Percentiles rank a stretch among this genome's conserved stretches.
Conservation (phyloP, 371 early-diverging fungal species). For the Rhizopus delemar region DNA sequence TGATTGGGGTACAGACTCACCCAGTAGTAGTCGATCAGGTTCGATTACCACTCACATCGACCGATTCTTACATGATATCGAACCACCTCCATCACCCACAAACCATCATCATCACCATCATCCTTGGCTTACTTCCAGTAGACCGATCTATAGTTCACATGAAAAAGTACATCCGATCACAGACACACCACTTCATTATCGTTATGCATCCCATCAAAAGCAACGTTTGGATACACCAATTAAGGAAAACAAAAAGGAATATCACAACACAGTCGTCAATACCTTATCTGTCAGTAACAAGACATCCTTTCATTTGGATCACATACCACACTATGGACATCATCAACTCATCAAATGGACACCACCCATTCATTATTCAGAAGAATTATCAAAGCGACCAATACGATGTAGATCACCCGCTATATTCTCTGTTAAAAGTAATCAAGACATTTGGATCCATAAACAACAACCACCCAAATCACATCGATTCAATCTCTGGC, state of each 20-base stretch:
- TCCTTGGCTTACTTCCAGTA: conserved; percentile 14
- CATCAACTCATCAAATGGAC: conserved; percentile 27
- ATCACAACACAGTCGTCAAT: background rate
- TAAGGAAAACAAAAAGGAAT: conserved; percentile 9
- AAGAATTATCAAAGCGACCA: conserved; percentile 10
- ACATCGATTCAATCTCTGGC: conserved; percentile 24
- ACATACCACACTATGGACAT: conserved; percentile 22
- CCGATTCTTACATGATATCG: conserved; percentile 15
- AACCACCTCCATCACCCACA: background rate
- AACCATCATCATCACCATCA: no score
- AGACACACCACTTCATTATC: conserved; percentile 20
- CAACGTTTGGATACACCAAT: conserved; percentile 16
- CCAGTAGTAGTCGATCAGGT: conserved; percentile 9
- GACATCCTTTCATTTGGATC: conserved; percentile 6
- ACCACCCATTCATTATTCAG: conserved; percentile 3
- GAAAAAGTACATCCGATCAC: conserved; percentile 27
- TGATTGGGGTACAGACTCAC: conserved; percentile 23
- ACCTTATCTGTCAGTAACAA: background rate
- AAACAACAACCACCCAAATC: background rate
- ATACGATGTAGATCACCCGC: conserved; percentile 20
- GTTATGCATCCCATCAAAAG: conserved; percentile 19
- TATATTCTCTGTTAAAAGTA: conserved; percentile 2
- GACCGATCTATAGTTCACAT: conserved; percentile 34
- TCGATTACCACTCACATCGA: conserved; percentile 9
- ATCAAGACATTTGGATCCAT: background rate